phyloP scores from a whole-genome alignment of 108 stramenopile species.

The Aurantiochytrium sp. region DNA sequence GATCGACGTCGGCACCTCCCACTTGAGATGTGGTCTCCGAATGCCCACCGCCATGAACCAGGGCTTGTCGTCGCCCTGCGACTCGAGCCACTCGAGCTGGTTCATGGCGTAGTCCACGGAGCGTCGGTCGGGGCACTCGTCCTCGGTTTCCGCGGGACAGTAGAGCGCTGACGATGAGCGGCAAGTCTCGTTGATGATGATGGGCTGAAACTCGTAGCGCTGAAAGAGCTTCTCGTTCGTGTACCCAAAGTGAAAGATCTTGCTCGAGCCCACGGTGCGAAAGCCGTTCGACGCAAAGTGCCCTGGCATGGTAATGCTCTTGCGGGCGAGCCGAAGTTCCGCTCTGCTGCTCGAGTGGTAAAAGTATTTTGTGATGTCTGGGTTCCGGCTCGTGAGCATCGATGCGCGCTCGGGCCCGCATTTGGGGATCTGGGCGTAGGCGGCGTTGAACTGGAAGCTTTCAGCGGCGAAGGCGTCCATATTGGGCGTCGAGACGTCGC shows the following conservation, averaged over 20 bases:
- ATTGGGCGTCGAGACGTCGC: background rate
- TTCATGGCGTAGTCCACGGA: background rate
- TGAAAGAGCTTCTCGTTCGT: background rate
- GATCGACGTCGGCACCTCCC: background rate
- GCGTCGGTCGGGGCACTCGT: background rate
- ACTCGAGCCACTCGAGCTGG: background rate
- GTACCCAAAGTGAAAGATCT: background rate
- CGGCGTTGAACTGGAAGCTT: background rate
- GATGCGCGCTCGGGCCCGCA: conserved; percentile 6
- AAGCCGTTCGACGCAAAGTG: background rate
- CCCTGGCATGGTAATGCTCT: background rate
- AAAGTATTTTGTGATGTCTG: background rate
- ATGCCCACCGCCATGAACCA: background rate
- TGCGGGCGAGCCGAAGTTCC: background rate
- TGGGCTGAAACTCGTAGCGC: background rate
- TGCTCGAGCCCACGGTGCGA: conserved; percentile 11
- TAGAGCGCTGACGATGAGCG: background rate
- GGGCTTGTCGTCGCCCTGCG: background rate
- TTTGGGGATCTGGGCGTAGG: background rate
- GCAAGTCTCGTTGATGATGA: background rate
- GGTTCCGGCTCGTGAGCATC: background rate
- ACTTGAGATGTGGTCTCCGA: background rate
- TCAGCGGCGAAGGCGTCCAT: conserved; percentile 8
- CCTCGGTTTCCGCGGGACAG: background rate
- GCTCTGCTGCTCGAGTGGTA: background rate